Conservation (phyloP, 2,329 filamentous ascomycete species). For the Emmonsia crescens region DNA sequence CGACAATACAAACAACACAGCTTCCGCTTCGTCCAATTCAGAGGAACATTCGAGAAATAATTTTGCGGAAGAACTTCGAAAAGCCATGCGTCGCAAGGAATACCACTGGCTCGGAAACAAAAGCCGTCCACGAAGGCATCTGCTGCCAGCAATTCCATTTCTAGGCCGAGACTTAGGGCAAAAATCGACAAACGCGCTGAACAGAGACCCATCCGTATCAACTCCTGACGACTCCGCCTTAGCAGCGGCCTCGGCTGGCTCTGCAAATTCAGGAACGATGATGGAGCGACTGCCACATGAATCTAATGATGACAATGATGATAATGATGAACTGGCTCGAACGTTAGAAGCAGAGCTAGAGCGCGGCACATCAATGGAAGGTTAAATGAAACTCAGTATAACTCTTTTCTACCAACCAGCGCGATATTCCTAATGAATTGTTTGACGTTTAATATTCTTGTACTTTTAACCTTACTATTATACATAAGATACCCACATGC, state of each 20-base stretch:
- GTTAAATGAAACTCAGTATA: background rate
- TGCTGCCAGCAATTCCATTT: background rate
- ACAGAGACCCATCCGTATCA: background rate
- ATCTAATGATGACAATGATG: conserved; percentile 9
- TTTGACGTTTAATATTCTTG: background rate
- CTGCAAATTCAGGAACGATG: background rate
- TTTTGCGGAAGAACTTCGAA: conserved; percentile 13
- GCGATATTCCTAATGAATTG: background rate
- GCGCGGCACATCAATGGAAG: background rate
- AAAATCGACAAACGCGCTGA: background rate
- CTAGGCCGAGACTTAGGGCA: background rate
- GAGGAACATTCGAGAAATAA: background rate
- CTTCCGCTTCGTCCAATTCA: background rate
- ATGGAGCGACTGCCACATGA: background rate
- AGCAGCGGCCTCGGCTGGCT: background rate
- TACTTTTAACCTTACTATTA: background rate
- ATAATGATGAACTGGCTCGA: conserved; percentile 18
- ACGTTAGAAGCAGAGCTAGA: conserved; percentile 21
- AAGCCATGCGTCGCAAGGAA: conserved; percentile 20
- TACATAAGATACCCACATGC: conserved; percentile 6
- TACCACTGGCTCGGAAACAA: conserved; percentile 22
- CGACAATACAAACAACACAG: background rate
- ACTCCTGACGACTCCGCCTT: background rate
- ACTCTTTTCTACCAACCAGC: background rate
- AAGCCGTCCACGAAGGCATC: background rate